phyloP scores from a whole-genome alignment of 1,284 basidiomycete genomes.

The Anthracocystis panici-leucophaei region DNA sequence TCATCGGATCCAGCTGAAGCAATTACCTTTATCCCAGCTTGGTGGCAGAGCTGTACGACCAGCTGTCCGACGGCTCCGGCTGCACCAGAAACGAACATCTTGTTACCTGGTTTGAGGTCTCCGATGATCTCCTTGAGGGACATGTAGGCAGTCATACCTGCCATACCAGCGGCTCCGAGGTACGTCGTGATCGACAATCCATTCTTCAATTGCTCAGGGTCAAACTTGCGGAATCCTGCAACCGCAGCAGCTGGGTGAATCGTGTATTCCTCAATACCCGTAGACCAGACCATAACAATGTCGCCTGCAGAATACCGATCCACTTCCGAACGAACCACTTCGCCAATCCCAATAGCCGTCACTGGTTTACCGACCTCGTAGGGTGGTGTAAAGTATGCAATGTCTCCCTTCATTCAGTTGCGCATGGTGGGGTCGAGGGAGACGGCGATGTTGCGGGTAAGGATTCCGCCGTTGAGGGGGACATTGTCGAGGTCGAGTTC shows the following conservation, averaged over 20 bases:
- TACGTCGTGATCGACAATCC: slow-evolving; percentile 57
- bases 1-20: slow-evolving; percentile 83
- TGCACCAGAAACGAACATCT: slow-evolving; percentile 61
- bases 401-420: slow-evolving; percentile 52
- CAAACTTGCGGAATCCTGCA: slow-evolving; percentile 34
- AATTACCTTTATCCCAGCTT: slow-evolving; percentile 77
- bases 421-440: slow-evolving; percentile 56
- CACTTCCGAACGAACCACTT: slow-evolving; percentile 39
- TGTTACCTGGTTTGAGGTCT: slow-evolving; percentile 52
- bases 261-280: slow-evolving; percentile 45
- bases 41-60: slow-evolving; percentile 73
- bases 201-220: slow-evolving; percentile 15
- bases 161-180: slow-evolving; percentile 69
- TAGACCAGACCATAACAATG: slow-evolving; percentile 35
- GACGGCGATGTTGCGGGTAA: slow-evolving; percentile 47
- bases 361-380: slow-evolving; percentile 39
- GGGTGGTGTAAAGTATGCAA: slow-evolving; percentile 40
- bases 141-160: slow-evolving; percentile 68
- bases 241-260: slow-evolving; percentile 19
- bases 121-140: slow-evolving; percentile 62
- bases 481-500: slow-evolving; percentile 47
- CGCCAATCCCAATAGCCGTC: slow-evolving; percentile 42
- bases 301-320: slow-evolving; percentile 27
- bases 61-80: slow-evolving; percentile 67
- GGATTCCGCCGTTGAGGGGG: slow-evolving; percentile 42